A percentile compares a stretch with the other conserved stretches of the same genome.
Conservation (phyloP, 495 filamentous ascomycete genomes). For the Mytilinidion resinicola region DNA sequence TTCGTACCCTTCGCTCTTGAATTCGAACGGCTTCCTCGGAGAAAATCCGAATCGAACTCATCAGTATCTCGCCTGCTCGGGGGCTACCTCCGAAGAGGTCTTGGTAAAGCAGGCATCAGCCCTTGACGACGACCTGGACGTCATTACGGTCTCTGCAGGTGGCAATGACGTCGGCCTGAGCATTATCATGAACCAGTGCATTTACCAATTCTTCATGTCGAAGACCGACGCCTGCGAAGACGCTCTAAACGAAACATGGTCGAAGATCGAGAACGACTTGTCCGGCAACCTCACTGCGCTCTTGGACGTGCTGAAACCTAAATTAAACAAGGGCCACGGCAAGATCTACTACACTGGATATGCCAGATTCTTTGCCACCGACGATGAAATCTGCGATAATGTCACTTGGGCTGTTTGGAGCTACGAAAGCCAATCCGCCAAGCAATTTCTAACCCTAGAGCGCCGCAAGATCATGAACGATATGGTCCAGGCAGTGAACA, state of each 20-base stretch:
- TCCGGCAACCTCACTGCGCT: slow-evolving; percentile 8
- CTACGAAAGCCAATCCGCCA: neutral
- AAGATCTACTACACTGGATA: slow-evolving; percentile 19
- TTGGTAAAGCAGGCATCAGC: slow-evolving; percentile 8
- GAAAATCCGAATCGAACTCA: slow-evolving; percentile 1
- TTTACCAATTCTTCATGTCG: slow-evolving; percentile 23
- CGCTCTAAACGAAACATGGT: slow-evolving; percentile 4
- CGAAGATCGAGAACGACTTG: slow-evolving; percentile 9
- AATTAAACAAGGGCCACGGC: slow-evolving; percentile 8
- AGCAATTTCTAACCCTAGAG: slow-evolving; percentile 11
- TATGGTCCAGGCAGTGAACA: slow-evolving; percentile 13
- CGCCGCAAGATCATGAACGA: slow-evolving; percentile 9
- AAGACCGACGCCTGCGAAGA: slow-evolving; percentile 9
- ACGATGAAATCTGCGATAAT: slow-evolving; percentile 17
- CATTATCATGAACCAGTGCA: slow-evolving; percentile 18
- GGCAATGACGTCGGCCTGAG: slow-evolving; percentile 23
- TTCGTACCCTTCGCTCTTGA: slow-evolving; percentile 16
- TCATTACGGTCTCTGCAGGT: slow-evolving; percentile 22
- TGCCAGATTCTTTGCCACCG: slow-evolving; percentile 21
- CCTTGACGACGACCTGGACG: slow-evolving; percentile 10
- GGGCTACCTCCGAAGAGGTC: slow-evolving; percentile 10
- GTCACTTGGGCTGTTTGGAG: slow-evolving; percentile 22
- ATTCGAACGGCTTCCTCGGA: slow-evolving; percentile 8
- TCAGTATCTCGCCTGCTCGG: slow-evolving; percentile 23
- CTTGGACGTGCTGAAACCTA: slow-evolving; percentile 5